Conservation (phyloP, 129 eudicot genomes). For the Flaveria bidentis region DNA sequence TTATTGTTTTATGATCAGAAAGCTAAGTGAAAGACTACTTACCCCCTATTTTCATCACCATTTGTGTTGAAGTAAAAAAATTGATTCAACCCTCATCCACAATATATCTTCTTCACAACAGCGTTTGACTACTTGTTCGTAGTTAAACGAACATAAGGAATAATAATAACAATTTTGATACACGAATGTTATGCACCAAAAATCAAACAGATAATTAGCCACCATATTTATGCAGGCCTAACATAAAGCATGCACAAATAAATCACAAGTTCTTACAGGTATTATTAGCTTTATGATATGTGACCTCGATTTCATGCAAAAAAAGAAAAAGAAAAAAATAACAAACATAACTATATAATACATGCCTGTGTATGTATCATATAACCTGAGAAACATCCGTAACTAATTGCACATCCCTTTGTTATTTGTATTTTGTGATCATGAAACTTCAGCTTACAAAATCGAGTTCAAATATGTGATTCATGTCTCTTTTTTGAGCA, state of each 20-base stretch:
- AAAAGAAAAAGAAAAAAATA: background rate
- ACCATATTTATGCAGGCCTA: background rate
- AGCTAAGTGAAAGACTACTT: too few relatives aligned
- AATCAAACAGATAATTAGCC: background rate
- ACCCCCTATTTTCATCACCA: too few relatives aligned
- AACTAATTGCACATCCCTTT: background rate
- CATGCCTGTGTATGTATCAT: background rate
- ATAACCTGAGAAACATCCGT: constrained; percentile 13
- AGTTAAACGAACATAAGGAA: background rate
- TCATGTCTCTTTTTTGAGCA: constrained; percentile 41
- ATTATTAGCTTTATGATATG: constrained; percentile 26
- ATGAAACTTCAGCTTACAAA: constrained; percentile 18
- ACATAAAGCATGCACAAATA: constrained; percentile 8
- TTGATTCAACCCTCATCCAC: too few relatives aligned
- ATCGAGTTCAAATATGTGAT: constrained; percentile 5
- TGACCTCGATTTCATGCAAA: constrained; percentile 26
- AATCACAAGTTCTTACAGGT: background rate
- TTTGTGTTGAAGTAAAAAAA: too few relatives aligned
- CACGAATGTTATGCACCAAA: background rate
- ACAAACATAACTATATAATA: constrained; percentile 6
- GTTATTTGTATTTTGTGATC: constrained; percentile 29
- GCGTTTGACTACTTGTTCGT: background rate
- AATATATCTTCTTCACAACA: too few relatives aligned
- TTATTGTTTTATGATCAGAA: too few relatives aligned
- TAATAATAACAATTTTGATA: background rate